phyloP scores from a whole-genome alignment of 176 grass and related monocot genomes.

The Alloteropsis semialata region DNA sequence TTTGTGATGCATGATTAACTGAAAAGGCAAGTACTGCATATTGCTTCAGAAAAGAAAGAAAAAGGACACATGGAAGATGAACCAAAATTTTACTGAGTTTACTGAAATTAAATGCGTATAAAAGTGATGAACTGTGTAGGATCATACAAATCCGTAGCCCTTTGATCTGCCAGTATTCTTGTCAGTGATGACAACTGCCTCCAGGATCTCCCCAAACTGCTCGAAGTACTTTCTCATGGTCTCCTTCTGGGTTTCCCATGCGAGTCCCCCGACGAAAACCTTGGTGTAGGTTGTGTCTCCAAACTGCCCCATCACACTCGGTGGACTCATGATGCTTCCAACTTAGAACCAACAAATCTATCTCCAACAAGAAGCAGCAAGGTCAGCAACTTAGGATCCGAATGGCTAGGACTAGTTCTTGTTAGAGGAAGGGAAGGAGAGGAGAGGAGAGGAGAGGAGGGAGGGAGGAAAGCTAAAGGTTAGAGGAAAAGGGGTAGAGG shows the following conservation, averaged over 20 bases:
- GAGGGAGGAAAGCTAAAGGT: slow-evolving; percentile 50
- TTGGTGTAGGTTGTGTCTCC: slow-evolving; percentile 99
- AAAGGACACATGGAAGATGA: not conserved
- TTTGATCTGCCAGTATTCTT: slow-evolving; percentile 99
- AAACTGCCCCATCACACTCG: slow-evolving; percentile 78
- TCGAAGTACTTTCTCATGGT: slow-evolving; percentile 98
- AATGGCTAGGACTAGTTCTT: slow-evolving; percentile 41
- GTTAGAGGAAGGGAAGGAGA: slow-evolving; percentile 26
- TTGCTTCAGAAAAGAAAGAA: not conserved
- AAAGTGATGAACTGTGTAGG: not conserved
- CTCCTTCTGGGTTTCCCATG: slow-evolving; percentile 97
- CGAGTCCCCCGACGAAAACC: slow-evolving; percentile 93
- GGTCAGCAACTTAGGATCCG: slow-evolving; percentile 39
- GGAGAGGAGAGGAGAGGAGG: not conserved
- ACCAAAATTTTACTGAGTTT: not conserved
- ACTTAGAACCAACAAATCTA: slow-evolving; percentile 22
- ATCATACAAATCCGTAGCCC: slow-evolving; percentile 96
- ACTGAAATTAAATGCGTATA: slow-evolving; percentile 21
- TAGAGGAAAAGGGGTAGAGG: slow-evolving; percentile 22
- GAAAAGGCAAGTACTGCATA: slow-evolving; percentile 14
- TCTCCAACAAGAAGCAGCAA: slow-evolving; percentile 28
- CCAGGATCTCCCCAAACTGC: slow-evolving; percentile 97
- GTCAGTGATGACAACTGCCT: slow-evolving; percentile 97
- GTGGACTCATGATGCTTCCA: slow-evolving; percentile 46
- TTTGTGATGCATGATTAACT: slow-evolving; percentile 4